phyloP scores from a whole-genome alignment of 768 basidiomycete genomes.

The Amyloporia xantha region DNA sequence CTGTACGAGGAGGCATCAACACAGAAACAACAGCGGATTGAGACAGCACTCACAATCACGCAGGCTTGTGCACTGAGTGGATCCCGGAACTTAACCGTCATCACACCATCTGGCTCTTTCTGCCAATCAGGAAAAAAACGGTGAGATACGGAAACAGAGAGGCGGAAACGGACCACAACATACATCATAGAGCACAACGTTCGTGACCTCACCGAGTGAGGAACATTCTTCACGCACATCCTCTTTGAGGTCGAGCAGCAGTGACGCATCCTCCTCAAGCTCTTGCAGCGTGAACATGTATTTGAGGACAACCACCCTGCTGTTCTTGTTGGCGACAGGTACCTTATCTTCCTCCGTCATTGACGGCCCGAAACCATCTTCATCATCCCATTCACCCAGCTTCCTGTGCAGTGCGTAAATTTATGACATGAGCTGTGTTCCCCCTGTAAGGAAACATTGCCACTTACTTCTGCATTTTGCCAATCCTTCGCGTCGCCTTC shows the following conservation, averaged over 20 bases:
- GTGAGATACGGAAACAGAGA: background rate
- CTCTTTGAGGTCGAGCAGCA: constrained; percentile 90
- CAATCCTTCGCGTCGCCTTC: constrained; percentile 65
- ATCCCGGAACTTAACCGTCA: constrained; percentile 95
- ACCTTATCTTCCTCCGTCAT: constrained; percentile 48
- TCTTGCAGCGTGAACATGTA: constrained; percentile 91
- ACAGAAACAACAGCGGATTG: background rate
- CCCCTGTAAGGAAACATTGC: too few species aligned
- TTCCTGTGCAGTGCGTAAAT: constrained; percentile 51
- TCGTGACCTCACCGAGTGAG: constrained; percentile 88
- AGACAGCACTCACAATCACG: constrained; percentile 52
- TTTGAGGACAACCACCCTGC: constrained; percentile 86
- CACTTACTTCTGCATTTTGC: constrained; percentile 81
- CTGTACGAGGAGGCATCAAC: constrained; percentile 33
- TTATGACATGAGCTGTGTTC: too few species aligned
- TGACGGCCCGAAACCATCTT: constrained; percentile 82
- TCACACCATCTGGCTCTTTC: constrained; percentile 90
- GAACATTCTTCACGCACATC: constrained; percentile 94
- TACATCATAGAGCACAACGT: constrained; percentile 92
- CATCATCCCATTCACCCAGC: constrained; percentile 89
- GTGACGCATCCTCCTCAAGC: constrained; percentile 75
- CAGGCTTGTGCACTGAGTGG: constrained; percentile 91
- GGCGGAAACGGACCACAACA: constrained; percentile 31
- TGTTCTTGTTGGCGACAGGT: constrained; percentile 43
- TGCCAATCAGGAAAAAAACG: constrained; percentile 26